A percentile compares a stretch with the other conserved stretches of the same genome.
Conservation (phyloP, 2,329 filamentous ascomycete genomes). For the Parastagonospora avenae region DNA sequence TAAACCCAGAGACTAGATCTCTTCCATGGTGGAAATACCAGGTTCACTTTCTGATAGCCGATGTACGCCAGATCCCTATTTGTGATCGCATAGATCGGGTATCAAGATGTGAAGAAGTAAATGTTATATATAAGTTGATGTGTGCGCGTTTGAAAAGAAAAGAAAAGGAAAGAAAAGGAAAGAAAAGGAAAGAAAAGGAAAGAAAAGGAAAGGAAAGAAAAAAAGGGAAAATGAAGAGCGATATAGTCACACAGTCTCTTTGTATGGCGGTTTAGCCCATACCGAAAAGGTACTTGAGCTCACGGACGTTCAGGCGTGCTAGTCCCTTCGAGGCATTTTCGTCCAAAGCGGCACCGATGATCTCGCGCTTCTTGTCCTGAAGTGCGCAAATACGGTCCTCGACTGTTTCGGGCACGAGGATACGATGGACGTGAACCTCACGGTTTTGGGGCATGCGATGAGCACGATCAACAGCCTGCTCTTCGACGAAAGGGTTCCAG, state of each 20-base stretch:
- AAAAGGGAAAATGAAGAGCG: background rate
- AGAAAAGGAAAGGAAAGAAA: background rate
- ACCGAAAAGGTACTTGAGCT: constrained; percentile 75
- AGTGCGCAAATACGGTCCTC: constrained; percentile 84
- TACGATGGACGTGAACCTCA: constrained; percentile 77
- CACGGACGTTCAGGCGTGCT: constrained; percentile 66
- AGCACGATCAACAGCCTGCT: constrained; percentile 88
- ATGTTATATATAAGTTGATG: background rate
- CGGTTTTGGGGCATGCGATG: constrained; percentile 83
- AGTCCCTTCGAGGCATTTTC: constrained; percentile 72
- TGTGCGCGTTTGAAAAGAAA: background rate
- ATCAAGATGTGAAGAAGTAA: constrained; percentile 1
- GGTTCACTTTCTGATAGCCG: background rate
- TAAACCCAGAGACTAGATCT: too few relatives aligned
- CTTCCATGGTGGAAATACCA: background rate
- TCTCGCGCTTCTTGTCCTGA: constrained; percentile 76
- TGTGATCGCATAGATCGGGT: constrained; percentile 7
- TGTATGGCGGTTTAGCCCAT: constrained; percentile 12
- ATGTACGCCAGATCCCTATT: background rate
- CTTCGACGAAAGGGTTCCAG: constrained; percentile 93
- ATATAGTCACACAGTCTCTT: background rate
- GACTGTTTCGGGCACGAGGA: constrained; percentile 77
- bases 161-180: background rate
- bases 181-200: background rate
- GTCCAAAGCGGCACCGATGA: constrained; percentile 81